Evolutionary conservation across 1,284 basidiomycete species (phyloP).

Genomic region (Naganishia sp.): DNA sequence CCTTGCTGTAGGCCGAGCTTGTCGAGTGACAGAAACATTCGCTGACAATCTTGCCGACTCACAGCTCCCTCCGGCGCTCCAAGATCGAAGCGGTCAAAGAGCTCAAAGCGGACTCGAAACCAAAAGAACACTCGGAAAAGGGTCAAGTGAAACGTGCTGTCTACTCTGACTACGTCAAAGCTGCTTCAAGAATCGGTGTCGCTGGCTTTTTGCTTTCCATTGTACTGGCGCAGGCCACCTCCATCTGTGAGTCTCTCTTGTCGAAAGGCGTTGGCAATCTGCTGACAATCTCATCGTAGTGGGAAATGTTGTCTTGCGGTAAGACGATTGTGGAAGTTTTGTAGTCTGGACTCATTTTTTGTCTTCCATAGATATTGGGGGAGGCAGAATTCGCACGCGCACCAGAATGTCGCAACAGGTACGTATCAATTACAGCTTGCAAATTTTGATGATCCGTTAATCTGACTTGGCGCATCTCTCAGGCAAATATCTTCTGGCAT

Average conservation of each 20-base stretch:
- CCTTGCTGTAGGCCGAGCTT: conserved; percentile 34
- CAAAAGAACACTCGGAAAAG: conserved; percentile 78
- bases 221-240: conserved; percentile 55
- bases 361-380: conserved; percentile 62
- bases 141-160: conserved; percentile 77
- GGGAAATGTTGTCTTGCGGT: conserved; percentile 24
- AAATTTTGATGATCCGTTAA: too few relatives aligned
- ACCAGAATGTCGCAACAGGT: conserved; percentile 23
- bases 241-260: conserved; percentile 40
- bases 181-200: conserved; percentile 74
- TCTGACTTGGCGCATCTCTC: conserved; percentile 45
- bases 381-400: conserved; percentile 67
- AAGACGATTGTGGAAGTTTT: conserved; percentile 65
- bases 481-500: conserved; percentile 54
- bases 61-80: conserved; percentile 48
- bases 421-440: background rate
- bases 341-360: conserved; percentile 47
- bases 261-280: background rate
- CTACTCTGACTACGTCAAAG: conserved; percentile 75
- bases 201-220: conserved; percentile 65
- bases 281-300: background rate
- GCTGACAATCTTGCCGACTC: conserved; percentile 1
- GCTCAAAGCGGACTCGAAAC: conserved; percentile 53
- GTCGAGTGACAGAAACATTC: background rate
- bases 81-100: conserved; percentile 53